Percentiles rank a stretch among this genome's conserved stretches.
These are phyloP conservation scores for Naganishia sp. DNA, from an alignment of 1,284 basidiomycete species.

Conservation along the genomic window DNA sequence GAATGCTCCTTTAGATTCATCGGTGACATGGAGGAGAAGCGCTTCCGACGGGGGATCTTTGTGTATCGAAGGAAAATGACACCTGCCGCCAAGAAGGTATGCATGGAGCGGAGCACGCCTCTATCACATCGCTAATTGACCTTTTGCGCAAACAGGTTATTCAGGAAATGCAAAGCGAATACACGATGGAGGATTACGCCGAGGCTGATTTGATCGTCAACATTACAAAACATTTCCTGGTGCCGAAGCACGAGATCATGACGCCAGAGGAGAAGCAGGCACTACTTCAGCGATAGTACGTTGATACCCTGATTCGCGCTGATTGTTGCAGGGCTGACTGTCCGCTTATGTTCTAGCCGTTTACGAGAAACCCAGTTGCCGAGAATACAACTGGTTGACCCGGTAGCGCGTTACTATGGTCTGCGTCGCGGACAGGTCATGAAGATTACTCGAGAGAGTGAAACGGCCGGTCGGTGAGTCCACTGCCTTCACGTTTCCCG, in stretches of 20 bases:
- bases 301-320: slow-evolving; percentile 36
- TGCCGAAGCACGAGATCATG: slow-evolving; percentile 90
- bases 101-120: slow-evolving; percentile 34
- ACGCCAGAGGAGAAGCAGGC: slow-evolving; percentile 81
- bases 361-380: slow-evolving; percentile 97
- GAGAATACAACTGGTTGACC: slow-evolving; percentile 92
- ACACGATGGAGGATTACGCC: slow-evolving; percentile 91
- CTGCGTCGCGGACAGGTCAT: slow-evolving; percentile 93
- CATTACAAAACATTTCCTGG: slow-evolving; percentile 93
- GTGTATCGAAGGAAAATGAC: slow-evolving; percentile 97
- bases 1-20: slow-evolving; percentile 66
- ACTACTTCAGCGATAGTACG: slow-evolving; percentile 89
- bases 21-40: slow-evolving; percentile 81
- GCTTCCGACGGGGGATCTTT: slow-evolving; percentile 87
- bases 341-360: slow-evolving; percentile 62
- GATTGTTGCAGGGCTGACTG: too few species aligned
- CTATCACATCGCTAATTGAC: not conserved
- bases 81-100: slow-evolving; percentile 87
- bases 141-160: slow-evolving; percentile 66
- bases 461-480: slow-evolving; percentile 84
- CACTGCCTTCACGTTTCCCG: too few species aligned
- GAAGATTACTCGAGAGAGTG: slow-evolving; percentile 94
- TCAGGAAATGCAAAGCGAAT: slow-evolving; percentile 78
- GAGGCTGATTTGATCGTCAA: slow-evolving; percentile 96
- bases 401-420: slow-evolving; percentile 96